phyloP scores from a whole-genome alignment of 1,139 yeast species.

The Candida tropicalis region DNA sequence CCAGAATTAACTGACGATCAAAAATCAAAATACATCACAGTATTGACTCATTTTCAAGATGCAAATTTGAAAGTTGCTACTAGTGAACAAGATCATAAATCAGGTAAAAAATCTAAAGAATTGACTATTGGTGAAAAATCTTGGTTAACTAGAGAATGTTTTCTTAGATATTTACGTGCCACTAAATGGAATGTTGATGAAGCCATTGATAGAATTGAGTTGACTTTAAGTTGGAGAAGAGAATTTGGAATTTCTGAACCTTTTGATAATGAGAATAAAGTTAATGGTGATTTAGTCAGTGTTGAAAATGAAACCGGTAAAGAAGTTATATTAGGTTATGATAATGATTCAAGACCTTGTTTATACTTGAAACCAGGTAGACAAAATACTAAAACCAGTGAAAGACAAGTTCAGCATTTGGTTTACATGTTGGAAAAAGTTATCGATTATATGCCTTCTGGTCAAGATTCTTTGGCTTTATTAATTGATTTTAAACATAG shows the following conservation, averaged over 20 bases:
- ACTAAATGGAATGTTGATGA: conserved; percentile 46
- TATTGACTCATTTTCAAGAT: conserved; percentile 59
- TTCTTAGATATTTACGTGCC: conserved; percentile 49
- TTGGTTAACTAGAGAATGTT: conserved; percentile 53
- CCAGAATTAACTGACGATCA: conserved; percentile 55
- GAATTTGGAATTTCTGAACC: conserved; percentile 43
- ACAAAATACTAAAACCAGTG: conserved; percentile 48
- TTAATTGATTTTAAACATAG: conserved; percentile 50
- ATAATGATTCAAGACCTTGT: conserved; percentile 51
- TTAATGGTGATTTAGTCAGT: conserved; percentile 34
- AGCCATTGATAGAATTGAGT: conserved; percentile 44
- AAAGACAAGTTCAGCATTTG: conserved; percentile 49
- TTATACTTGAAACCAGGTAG: conserved; percentile 52
- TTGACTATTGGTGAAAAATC: conserved; percentile 38
- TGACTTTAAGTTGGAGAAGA: conserved; percentile 51
- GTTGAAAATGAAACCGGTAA: conserved; percentile 51
- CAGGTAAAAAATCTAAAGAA: conserved; percentile 23
- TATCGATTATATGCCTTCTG: conserved; percentile 52
- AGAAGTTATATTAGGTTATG: conserved; percentile 49
- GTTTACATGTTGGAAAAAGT: conserved; percentile 53
- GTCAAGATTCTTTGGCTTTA: conserved; percentile 50
- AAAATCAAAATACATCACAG: conserved; percentile 55
- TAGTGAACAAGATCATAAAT: conserved; percentile 43
- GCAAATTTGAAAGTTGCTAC: conserved; percentile 41
- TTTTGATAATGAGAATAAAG: conserved; percentile 35